Percentiles rank a stretch among this genome's conserved stretches.
phyloP scores from a whole-genome alignment of 106 monocot species.

The Chionographis japonica region DNA sequence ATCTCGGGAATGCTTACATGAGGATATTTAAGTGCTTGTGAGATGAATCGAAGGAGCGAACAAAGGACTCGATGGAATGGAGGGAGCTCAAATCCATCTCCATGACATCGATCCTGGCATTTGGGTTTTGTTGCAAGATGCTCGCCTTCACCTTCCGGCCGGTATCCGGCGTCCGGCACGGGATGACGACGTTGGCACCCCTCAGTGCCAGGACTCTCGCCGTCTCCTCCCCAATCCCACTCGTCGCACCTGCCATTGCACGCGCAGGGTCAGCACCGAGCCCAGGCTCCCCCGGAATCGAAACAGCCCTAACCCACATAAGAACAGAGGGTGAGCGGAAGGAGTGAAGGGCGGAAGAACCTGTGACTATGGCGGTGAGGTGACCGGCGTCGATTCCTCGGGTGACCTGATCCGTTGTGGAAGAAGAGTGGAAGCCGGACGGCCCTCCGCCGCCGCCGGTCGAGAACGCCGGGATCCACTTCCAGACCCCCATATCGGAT shows the following conservation, averaged over 20 bases:
- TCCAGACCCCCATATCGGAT: background rate
- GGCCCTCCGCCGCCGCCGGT: background rate
- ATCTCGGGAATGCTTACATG: conserved; percentile 12
- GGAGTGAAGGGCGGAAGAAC: background rate
- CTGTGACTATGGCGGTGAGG: conserved; percentile 8
- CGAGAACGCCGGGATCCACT: background rate
- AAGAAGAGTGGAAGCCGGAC: background rate
- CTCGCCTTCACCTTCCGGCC: conserved; percentile 17
- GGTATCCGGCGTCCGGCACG: conserved; percentile 10
- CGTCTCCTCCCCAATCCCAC: conserved; percentile 36
- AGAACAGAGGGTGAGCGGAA: no score
- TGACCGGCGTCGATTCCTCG: background rate
- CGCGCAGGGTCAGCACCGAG: no score
- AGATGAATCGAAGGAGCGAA: conserved; percentile 9
- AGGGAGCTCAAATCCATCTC: conserved; percentile 38
- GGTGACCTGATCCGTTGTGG: conserved; percentile 2
- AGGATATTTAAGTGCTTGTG: conserved; percentile 26
- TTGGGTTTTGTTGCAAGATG: conserved; percentile 14
- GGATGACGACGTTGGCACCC: conserved; percentile 31
- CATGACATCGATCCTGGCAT: conserved; percentile 18
- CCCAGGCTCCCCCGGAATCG: no score
- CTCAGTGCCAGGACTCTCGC: conserved; percentile 33
- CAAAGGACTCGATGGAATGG: conserved; percentile 22
- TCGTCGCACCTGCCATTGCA: conserved; percentile 16
- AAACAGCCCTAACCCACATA: no score